Percentiles rank a stretch among this genome's conserved stretches.
Evolutionary conservation across 495 filamentous ascomycete genomes (phyloP).

Genomic region (Penicillium crystallinum): DNA sequence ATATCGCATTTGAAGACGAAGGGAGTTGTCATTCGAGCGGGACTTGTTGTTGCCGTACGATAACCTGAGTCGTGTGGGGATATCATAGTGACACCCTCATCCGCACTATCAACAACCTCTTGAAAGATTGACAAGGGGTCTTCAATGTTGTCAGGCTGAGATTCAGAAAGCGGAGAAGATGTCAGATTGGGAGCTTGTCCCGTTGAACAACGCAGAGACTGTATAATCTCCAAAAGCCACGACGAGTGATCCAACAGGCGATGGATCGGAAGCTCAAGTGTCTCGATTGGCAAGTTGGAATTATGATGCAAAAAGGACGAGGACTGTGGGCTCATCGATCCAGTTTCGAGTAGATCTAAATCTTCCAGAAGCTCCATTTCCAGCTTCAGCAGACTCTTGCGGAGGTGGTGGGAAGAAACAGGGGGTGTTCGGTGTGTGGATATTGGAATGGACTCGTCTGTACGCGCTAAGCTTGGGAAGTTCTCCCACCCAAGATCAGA

Average conservation of each 20-base stretch:
- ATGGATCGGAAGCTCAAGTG: slow-evolving; percentile 15
- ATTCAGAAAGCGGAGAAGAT: neutral
- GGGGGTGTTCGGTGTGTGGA: neutral
- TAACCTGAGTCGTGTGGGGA: slow-evolving; percentile 14
- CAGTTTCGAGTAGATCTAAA: slow-evolving; percentile 12
- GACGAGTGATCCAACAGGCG: slow-evolving; percentile 18
- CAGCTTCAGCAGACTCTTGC: slow-evolving; percentile 12
- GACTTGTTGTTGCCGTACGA: neutral
- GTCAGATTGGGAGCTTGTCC: neutral
- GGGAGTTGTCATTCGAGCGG: neutral
- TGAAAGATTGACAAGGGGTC: neutral
- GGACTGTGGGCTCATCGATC: neutral
- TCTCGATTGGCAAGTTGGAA: neutral
- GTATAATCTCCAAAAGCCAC: slow-evolving; percentile 14
- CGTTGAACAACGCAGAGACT: neutral
- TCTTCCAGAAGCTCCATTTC: slow-evolving; percentile 17
- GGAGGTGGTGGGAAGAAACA: neutral
- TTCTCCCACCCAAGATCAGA: neutral
- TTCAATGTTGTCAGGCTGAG: neutral
- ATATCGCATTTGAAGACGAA: neutral
- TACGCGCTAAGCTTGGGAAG: neutral
- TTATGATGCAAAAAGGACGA: neutral
- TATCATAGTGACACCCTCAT: slow-evolving; percentile 1
- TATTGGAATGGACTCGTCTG: neutral
- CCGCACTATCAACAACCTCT: neutral